Base-by-base conservation (phyloP, 2,329 filamentous ascomycete species). In the Clonostachys sp. region DNA sequence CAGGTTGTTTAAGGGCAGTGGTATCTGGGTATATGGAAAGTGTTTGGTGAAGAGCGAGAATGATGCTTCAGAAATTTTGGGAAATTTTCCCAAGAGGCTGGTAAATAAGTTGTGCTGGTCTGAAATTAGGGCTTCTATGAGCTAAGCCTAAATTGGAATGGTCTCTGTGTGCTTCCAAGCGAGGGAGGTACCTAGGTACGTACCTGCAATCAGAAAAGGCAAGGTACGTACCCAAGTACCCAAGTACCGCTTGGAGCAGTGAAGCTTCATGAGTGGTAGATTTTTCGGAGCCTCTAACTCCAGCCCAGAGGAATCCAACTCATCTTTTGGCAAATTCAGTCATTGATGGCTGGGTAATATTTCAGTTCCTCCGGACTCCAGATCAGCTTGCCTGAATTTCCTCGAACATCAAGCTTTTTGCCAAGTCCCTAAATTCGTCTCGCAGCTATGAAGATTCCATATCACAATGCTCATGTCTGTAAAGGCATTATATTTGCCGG, bases 1-100 rank as follows among this genome's bases (percentile, higher is more conserved):
- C 83, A 95, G 91, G 91, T 89, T 95, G 74, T 96, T 96, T 96
- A 91, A 96, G 91, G 91, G 86, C 84, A 79, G 77, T 68, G 50
- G 55, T 59, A 56, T 63, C 14, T 38, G 42, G 48, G 46, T 53
- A 56, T 56, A 53, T 50, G 55, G 50, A 50, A 56, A 53, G 54
- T 57, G 50, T 42, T 42, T 47, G 43, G 34, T 24, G 36, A 45
- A 16, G 40, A 45, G 47, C 36, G 45, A 44, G 50, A 40, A 52
- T 51, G 52, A 47, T 51, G 44, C 50, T 44, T 35, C 52, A 44
- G 46, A 53, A 53, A 56, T 55, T 54, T 44, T 44, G 14, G 20
- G 9, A 44, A 35, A 35, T 44, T 44, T 44, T 10, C 36, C 36
- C 6, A 18, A 13, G 36, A 14, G 36, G 36, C 41, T 34, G 42